phyloP scores from a whole-genome alignment of 768 basidiomycete species.

The Lentinula aciculospora region DNA sequence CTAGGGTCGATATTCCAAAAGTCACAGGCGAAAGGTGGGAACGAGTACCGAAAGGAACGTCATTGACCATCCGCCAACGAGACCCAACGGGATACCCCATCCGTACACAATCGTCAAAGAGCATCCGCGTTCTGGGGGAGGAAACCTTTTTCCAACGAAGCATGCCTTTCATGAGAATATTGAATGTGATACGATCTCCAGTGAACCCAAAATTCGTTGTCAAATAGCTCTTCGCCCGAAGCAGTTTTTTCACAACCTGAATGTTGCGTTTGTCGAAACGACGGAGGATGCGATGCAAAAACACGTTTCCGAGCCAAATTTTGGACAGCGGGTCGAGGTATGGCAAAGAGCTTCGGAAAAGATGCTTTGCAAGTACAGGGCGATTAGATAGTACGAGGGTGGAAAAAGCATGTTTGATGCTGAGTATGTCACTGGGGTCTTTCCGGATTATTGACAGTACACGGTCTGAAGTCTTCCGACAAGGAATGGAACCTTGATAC shows the following conservation, averaged over 20 bases:
- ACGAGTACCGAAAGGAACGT: slow-evolving; percentile 42
- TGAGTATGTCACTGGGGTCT: slow-evolving; percentile 18
- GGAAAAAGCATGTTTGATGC: slow-evolving; percentile 27
- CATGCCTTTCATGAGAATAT: slow-evolving; percentile 60
- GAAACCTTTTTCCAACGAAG: slow-evolving; percentile 49
- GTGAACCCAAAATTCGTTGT: slow-evolving; percentile 39
- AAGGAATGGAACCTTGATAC: slow-evolving; percentile 19
- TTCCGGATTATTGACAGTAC: slow-evolving; percentile 19
- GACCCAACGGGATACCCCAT: slow-evolving; percentile 49
- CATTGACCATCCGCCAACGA: slow-evolving; percentile 20
- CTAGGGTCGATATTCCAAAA: slow-evolving; percentile 30
- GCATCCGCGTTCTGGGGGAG: slow-evolving; percentile 33
- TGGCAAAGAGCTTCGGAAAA: slow-evolving; percentile 26
- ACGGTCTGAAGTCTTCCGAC: slow-evolving; percentile 11
- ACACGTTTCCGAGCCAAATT: slow-evolving; percentile 50
- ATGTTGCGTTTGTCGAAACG: slow-evolving; percentile 30
- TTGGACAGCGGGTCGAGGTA: slow-evolving; percentile 23
- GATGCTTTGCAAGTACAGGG: slow-evolving; percentile 34
- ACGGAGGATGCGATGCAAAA: slow-evolving; percentile 40
- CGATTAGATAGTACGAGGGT: slow-evolving; percentile 37
- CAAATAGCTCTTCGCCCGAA: slow-evolving; percentile 36
- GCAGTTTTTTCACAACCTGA: slow-evolving; percentile 22
- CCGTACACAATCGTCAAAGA: slow-evolving; percentile 64
- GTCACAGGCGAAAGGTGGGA: slow-evolving; percentile 7
- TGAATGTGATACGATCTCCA: slow-evolving; percentile 66